Evolutionary conservation across 1,284 basidiomycete species (phyloP), one percentile per base, ranked within the genome.

Genomic region (Ceratobasidium sp.): DNA sequence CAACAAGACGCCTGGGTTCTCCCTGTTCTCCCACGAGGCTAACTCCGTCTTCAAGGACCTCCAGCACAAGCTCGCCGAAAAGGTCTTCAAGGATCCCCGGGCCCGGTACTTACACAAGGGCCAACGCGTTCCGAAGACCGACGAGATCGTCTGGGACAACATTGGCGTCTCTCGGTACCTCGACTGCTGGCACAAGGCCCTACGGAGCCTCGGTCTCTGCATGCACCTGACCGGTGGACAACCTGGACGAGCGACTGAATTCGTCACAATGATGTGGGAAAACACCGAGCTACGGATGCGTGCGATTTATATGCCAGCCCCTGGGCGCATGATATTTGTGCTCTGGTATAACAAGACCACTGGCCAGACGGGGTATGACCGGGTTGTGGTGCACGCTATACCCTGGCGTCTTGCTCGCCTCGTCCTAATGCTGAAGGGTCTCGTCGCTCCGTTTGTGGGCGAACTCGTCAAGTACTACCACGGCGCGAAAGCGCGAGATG

Each of bases 321-420:
- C 54, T 1, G 66, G 66, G 1, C 2, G 7, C 3, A 16, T 70
- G 12, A 30, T 48, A 7, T 58, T 44, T 9, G 53, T 70, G 0
- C 8, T 58, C 5, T 28, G 58, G 12, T 70, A 70, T 28, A 49
- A 25, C 42, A 70, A 70, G 23, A 70, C 53, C 3, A 59, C 53
- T 8, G 18, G 53, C 3, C 9, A 23, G 5, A 70, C 66, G 0
- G 42, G 66, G 5, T 16, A 21, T 5, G 66, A 70, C n/a, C 38
- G 53, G 1, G 21, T 23, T 5, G 25, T 58, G 12, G 66, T 54
- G 7, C 66, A 70, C 21, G 53, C 53, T 0, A 23, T 70, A 3
- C 66, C 66, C 2, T 70, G 66, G 66, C 16, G 16, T 16, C 6
- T 70, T 4, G 54, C n/a, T 18, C 54, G 42, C 0, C 25, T 70